Base-by-base conservation (phyloP, 2,329 filamentous ascomycete species). In the Aspergillus costaricaensis region DNA sequence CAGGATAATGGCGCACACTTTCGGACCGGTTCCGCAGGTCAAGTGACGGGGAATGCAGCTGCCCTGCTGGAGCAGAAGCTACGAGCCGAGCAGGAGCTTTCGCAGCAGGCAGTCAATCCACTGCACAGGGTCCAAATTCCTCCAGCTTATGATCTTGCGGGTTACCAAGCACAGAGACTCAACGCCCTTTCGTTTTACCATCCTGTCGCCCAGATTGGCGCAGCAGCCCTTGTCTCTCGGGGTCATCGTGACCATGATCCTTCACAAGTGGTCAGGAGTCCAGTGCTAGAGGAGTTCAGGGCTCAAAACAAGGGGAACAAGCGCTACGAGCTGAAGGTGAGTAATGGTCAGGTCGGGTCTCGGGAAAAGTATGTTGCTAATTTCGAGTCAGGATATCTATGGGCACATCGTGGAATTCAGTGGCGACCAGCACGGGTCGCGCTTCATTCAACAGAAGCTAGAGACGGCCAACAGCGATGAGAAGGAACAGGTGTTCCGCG, bases 381-480 rank as follows among this genome's bases (percentile, higher is more conserved):
- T 73, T 30, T 44, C 32, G 8, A 25, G 4, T 4, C 1, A 88
- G 83, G 91, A 96, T 65, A 94, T 98, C 47, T 94, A 91, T 72
- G 85, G 86, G 57, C 87, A 96, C 70, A 86, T 98, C 39, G 92
- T 96, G 0, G 94, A 97, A 72, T 98, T 98, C 75, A 93, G 91
- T 68, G 94, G 95, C 15, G 95, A 99, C 72, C 95, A 98, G 74
- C 90, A 96, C 68, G 95, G 93, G 1, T 99, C 95, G 1, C 87
- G 95, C 1, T 97, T 97, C 75, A 96, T 99, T 61, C 95, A 99
- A 73, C 86, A 90, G 67, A 97, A 96, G 76, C 84, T 99, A 3
- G 91, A 95, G 75, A 90, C 87, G 1, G 95, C 95, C 58, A 97
- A 96, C 73, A 96, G 92, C 70, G 95, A 98, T 62, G 94, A 97